Evolutionary conservation across 495 filamentous ascomycete genomes (phyloP).

Genomic region (Aspergillus nidulans): DNA sequence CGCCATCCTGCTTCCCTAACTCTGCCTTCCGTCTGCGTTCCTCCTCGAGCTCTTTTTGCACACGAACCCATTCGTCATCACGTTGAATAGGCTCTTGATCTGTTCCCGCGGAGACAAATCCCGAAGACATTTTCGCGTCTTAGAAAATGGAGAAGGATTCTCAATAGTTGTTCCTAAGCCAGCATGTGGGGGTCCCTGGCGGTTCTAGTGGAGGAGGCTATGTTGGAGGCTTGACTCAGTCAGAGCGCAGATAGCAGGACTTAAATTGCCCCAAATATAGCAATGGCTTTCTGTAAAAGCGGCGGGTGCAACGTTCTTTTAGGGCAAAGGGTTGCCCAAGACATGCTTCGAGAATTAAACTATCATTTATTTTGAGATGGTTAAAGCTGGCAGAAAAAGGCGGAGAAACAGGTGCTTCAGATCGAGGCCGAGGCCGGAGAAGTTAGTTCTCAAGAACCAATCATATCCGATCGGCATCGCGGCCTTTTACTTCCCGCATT

Average conservation of each 20-base stretch:
- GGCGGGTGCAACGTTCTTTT: too few relatives aligned
- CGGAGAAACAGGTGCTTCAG: background rate
- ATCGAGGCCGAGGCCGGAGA: background rate
- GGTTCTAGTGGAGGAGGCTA: too few relatives aligned
- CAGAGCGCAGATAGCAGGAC: too few relatives aligned
- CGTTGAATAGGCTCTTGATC: conserved; percentile 57
- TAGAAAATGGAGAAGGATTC: background rate
- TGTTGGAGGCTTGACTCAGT: too few relatives aligned
- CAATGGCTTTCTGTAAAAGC: too few relatives aligned
- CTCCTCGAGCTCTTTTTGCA: conserved; percentile 72
- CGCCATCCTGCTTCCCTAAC: conserved; percentile 50
- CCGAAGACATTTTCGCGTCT: conserved; percentile 60
- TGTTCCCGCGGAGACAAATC: conserved; percentile 85
- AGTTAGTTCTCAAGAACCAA: background rate
- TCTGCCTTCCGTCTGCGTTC: conserved; percentile 57
- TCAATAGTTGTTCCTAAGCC: background rate
- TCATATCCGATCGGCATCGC: background rate
- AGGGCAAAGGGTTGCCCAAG: too few relatives aligned
- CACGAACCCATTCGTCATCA: conserved; percentile 71
- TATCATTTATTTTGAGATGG: too few relatives aligned
- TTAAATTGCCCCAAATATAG: too few relatives aligned
- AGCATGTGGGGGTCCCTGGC: background rate
- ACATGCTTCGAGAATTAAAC: too few relatives aligned
- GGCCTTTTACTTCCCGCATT: too few relatives aligned
- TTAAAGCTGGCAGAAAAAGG: background rate